Evolutionary conservation across 1,284 basidiomycete species (phyloP).

Genomic region (Moniliella sp.): DNA sequence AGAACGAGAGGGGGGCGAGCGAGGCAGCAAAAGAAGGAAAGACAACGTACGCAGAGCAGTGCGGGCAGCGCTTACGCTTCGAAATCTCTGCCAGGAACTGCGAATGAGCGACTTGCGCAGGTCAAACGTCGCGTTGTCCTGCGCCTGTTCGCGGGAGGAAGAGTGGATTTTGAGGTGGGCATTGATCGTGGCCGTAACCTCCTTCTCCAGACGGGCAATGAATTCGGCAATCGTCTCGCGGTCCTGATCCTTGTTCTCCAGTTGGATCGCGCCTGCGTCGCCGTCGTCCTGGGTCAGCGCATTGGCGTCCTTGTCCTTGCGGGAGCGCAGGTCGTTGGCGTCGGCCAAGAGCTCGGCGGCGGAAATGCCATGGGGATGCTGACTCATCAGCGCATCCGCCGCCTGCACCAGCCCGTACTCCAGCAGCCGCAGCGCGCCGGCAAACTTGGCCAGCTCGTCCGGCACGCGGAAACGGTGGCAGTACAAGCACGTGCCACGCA

Average conservation of each 20-base stretch:
- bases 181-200: constrained; percentile 55
- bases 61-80: too few relatives aligned
- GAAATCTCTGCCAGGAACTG: too few relatives aligned
- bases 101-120: too few relatives aligned
- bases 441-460: constrained; percentile 47
- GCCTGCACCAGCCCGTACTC: constrained; percentile 72
- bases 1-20: background rate
- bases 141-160: too few relatives aligned
- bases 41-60: too few relatives aligned
- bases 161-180: too few relatives aligned
- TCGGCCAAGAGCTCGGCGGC: constrained; percentile 2
- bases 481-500: constrained; percentile 77
- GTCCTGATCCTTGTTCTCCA: constrained; percentile 28
- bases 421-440: constrained; percentile 55
- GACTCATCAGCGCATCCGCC: too few relatives aligned
- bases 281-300: constrained; percentile 11
- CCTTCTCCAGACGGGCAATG: constrained; percentile 13
- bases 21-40: background rate
- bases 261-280: constrained; percentile 32
- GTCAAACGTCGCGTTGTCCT: too few relatives aligned
- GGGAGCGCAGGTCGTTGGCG: constrained; percentile 4
- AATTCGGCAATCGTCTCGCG: constrained; percentile 34
- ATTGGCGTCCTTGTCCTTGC: constrained; percentile 8
- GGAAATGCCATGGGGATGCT: too few relatives aligned
- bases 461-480: constrained; percentile 79